Conservation (phyloP, 2,329 filamentous ascomycete genomes). For the Taxawa tesnikishii region DNA sequence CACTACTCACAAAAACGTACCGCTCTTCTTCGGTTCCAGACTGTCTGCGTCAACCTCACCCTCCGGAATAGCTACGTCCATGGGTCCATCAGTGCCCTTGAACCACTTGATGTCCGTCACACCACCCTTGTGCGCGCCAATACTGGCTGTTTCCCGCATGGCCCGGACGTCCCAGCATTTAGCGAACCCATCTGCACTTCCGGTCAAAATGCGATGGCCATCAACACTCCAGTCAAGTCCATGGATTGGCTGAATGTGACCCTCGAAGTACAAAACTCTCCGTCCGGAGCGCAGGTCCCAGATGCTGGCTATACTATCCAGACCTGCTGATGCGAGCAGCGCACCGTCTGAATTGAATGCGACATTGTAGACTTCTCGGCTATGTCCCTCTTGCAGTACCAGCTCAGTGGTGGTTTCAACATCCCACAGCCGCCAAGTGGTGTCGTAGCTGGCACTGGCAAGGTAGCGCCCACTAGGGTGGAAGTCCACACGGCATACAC, state of each 20-base stretch:
- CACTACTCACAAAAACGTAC: slow-evolving; percentile 85
- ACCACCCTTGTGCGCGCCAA: slow-evolving; percentile 82
- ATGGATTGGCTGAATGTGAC: slow-evolving; percentile 87
- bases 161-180: slow-evolving; percentile 97
- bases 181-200: slow-evolving; percentile 86
- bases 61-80: slow-evolving; percentile 15
- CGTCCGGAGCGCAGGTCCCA: slow-evolving; percentile 91
- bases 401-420: slow-evolving; percentile 75
- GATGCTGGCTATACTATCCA: slow-evolving; percentile 87
- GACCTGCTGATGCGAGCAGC: slow-evolving; percentile 76
- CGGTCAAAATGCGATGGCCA: slow-evolving; percentile 83
- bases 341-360: slow-evolving; percentile 88
- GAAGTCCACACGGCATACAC: slow-evolving; percentile 87
- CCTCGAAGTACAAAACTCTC: slow-evolving; percentile 91
- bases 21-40: slow-evolving; percentile 62
- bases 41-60: slow-evolving; percentile 14
- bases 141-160: slow-evolving; percentile 68
- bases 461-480: slow-evolving; percentile 84
- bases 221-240: slow-evolving; percentile 87
- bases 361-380: slow-evolving; percentile 80
- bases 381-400: slow-evolving; percentile 86
- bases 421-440: slow-evolving; percentile 95
- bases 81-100: slow-evolving; percentile 68
- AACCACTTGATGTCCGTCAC: slow-evolving; percentile 92
- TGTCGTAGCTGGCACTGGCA: slow-evolving; percentile 89